Evolutionary conservation across 352 stramenopile genomes (phyloP).

Genomic region (Blastocystis sp.): DNA sequence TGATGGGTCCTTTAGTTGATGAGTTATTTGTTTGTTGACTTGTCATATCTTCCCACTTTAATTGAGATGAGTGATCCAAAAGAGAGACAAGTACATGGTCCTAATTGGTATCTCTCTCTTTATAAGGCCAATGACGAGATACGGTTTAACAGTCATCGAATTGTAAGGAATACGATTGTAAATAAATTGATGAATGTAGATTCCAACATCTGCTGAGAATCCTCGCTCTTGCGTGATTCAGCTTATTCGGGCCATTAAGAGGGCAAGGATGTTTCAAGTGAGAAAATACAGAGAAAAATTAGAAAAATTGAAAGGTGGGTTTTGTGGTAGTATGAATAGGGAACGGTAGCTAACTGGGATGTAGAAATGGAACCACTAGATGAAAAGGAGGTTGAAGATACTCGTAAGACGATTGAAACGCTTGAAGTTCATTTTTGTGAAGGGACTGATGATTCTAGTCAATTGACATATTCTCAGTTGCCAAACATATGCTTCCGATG

Average conservation of each 20-base stretch:
- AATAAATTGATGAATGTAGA: conserved; percentile 1
- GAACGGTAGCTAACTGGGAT: neutral
- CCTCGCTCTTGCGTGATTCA: neutral
- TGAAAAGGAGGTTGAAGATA: neutral
- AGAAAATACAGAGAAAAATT: neutral
- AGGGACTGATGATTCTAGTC: neutral
- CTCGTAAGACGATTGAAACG: neutral
- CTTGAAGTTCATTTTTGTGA: neutral
- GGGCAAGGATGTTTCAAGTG: conserved; percentile 8
- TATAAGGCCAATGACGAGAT: neutral
- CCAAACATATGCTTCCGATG: conserved; percentile 15
- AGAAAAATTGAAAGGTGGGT: conserved; percentile 16
- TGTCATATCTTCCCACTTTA: neutral
- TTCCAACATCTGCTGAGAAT: conserved; percentile 15
- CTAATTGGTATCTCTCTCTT: conserved; percentile 41
- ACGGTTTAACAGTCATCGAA: neutral
- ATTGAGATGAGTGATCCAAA: conserved; percentile 33
- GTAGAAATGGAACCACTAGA: neutral
- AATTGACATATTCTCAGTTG: conserved; percentile 12
- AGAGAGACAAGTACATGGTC: neutral
- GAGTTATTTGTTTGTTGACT: conserved; percentile 13
- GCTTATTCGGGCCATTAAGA: conserved; percentile 28
- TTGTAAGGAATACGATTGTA: neutral
- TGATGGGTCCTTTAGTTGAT: conserved; percentile 32
- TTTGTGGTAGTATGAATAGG: neutral